These are phyloP conservation scores for Jaenimonas drosophilae DNA, from an alignment of 208 protist genomes.

Conservation along the genomic window DNA sequence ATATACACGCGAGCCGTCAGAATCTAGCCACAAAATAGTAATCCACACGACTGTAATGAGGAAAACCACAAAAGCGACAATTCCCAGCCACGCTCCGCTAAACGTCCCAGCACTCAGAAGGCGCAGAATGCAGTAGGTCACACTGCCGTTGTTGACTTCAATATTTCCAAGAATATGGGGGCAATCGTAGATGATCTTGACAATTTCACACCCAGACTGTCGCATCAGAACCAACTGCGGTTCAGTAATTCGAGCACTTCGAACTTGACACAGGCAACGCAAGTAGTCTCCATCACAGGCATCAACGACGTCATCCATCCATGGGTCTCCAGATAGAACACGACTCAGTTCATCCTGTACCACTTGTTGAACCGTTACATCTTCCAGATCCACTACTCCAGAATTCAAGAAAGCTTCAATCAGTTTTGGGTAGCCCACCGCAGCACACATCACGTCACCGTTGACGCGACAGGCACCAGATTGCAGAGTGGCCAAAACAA, in stretches of 20 bases:
- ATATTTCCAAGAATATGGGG: conserved; percentile 48
- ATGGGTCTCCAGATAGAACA: conserved; percentile 32
- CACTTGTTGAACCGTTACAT: conserved; percentile 36
- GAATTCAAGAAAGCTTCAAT: conserved; percentile 57
- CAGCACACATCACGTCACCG: conserved; percentile 45
- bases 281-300: conserved; percentile 57
- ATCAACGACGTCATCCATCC: conserved; percentile 22
- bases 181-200: conserved; percentile 61
- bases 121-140: conserved; percentile 7
- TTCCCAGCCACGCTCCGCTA: conserved; percentile 33
- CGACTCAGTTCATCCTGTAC: conserved; percentile 69
- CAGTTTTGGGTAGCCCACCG: conserved; percentile 35
- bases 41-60: conserved; percentile 38
- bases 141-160: no score
- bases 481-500: conserved; percentile 76
- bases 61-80: conserved; percentile 37
- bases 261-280: conserved; percentile 40
- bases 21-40: conserved; percentile 40
- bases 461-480: conserved; percentile 35
- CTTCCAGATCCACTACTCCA: conserved; percentile 38
- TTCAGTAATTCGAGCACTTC: conserved; percentile 36
- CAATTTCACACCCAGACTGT: conserved; percentile 77
- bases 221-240: conserved; percentile 58
- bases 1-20: conserved; percentile 16
- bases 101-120: conserved; percentile 23